These are phyloP conservation scores for Penicillium crustosum DNA, from an alignment of 2,329 filamentous ascomycete genomes.

Conservation along the genomic window DNA sequence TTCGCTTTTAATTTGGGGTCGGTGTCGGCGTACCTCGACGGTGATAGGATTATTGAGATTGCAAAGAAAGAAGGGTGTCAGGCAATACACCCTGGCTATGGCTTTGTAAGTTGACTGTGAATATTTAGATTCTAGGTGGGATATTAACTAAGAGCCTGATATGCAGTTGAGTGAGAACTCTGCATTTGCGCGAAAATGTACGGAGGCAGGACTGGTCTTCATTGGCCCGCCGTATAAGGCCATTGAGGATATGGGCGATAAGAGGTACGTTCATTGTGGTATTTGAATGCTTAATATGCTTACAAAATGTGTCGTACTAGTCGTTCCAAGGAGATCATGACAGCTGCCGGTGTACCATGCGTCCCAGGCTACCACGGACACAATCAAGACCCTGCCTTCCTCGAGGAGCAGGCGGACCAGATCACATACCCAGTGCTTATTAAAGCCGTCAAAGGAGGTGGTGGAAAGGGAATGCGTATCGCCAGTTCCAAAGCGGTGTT, in stretches of 20 bases:
- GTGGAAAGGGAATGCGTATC: constrained; percentile 70
- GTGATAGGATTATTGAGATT: constrained; percentile 84
- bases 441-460: constrained; percentile 65
- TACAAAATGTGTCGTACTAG: constrained; percentile 31
- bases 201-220: constrained; percentile 86
- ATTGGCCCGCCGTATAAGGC: constrained; percentile 84
- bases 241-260: constrained; percentile 83
- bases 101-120: constrained; percentile 58
- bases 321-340: constrained; percentile 95
- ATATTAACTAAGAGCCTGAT: not conserved
- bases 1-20: constrained; percentile 81
- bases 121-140: not conserved
- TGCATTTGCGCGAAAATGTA: constrained; percentile 81
- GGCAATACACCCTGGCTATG: constrained; percentile 94
- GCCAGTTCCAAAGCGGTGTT: constrained; percentile 60
- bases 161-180: constrained; percentile 79
- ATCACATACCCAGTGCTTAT: constrained; percentile 66
- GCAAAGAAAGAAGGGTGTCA: constrained; percentile 84
- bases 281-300: constrained; percentile 1
- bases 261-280: constrained; percentile 56
- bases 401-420: constrained; percentile 70
- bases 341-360: constrained; percentile 86
- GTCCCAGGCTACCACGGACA: constrained; percentile 92
- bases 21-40: constrained; percentile 86
- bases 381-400: constrained; percentile 67